Conservation (phyloP, 108 stramenopile genomes). For the Fragilariopsis cylindrus region DNA sequence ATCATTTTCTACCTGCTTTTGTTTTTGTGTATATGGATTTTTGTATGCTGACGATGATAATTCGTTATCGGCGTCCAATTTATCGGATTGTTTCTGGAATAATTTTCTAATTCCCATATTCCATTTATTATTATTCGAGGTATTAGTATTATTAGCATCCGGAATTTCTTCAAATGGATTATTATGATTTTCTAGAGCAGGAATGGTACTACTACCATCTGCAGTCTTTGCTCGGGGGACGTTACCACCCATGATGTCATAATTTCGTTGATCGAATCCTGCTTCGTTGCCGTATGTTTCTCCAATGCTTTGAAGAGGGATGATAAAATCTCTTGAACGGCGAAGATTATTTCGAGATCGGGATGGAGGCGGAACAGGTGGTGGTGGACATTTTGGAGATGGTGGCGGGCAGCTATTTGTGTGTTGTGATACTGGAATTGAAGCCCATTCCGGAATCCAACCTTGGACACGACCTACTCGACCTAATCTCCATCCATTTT, state of each 20-base stretch:
- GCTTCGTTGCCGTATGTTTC: background rate
- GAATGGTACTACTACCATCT: background rate
- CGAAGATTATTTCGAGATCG: background rate
- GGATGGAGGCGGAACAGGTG: background rate
- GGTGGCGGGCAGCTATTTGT: background rate
- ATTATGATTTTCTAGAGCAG: background rate
- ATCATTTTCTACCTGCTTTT: background rate
- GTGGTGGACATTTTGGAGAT: background rate
- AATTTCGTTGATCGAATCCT: background rate
- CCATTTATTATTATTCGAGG: background rate
- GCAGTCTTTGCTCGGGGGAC: background rate
- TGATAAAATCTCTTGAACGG: background rate
- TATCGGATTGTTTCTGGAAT: background rate
- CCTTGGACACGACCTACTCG: background rate
- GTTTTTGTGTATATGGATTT: conserved; percentile 1
- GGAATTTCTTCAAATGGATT: background rate
- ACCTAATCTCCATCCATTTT: conserved; percentile 8
- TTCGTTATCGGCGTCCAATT: background rate
- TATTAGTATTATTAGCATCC: background rate
- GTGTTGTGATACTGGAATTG: background rate
- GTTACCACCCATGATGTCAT: background rate
- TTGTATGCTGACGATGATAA: background rate
- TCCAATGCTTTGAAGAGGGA: background rate
- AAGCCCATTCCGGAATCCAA: background rate
- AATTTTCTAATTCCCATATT: background rate